phyloP scores from a whole-genome alignment of 176 grass and related monocot species.

The bread wheat (Triticum aestivum) region DNA sequence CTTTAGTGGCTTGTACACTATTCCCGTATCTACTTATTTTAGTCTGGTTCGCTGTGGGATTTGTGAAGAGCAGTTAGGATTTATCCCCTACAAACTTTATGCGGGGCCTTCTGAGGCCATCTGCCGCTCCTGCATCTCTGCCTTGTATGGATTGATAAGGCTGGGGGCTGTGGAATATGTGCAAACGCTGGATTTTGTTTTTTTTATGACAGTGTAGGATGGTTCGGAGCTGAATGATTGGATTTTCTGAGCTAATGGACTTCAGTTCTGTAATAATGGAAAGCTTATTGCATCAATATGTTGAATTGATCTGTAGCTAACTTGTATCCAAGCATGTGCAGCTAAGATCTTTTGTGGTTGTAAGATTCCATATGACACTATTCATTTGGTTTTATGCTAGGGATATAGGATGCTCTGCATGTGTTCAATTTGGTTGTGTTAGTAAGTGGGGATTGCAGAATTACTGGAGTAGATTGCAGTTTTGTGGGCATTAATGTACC shows the following conservation, averaged over 20 bases:
- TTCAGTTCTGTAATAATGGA: background rate
- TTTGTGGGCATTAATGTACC: background rate
- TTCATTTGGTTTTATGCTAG: slow-evolving; percentile 2
- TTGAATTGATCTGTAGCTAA: background rate
- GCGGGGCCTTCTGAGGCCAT: background rate
- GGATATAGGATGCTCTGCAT: background rate
- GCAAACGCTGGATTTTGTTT: background rate
- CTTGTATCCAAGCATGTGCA: background rate
- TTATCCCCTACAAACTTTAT: background rate
- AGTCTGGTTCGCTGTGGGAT: background rate
- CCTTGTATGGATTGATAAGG: background rate
- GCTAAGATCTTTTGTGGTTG: background rate
- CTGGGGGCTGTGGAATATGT: background rate
- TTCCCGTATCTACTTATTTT: background rate
- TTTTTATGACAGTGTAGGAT: background rate
- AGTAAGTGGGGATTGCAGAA: background rate
- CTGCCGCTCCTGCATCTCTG: background rate
- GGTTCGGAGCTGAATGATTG: background rate
- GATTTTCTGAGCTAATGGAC: background rate
- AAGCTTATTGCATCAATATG: background rate
- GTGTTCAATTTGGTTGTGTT: background rate
- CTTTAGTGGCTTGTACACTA: background rate
- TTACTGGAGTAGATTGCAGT: background rate
- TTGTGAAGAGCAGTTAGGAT: background rate
- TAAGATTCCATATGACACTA: background rate